Percentiles rank a stretch among this genome's conserved stretches.
Evolutionary conservation across 2,329 filamentous ascomycete species (phyloP).

Genomic region (Zymoseptoria ardabiliae): DNA sequence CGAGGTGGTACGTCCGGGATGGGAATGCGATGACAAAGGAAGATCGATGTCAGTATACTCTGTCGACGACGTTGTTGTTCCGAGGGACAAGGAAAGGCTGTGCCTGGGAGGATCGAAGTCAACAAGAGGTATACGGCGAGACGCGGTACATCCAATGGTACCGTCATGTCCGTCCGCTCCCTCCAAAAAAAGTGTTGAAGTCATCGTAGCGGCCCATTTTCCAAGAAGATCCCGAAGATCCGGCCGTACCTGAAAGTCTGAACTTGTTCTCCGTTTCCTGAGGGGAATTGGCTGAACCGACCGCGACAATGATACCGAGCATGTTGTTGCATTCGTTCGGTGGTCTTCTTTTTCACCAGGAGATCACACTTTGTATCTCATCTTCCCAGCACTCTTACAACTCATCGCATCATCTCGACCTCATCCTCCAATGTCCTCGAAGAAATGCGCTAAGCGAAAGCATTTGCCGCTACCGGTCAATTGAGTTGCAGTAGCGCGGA

Average conservation of each 20-base stretch:
- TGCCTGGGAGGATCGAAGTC: no score
- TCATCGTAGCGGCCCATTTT: constrained; percentile 1
- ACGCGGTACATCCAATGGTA: neutral
- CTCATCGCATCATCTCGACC: neutral
- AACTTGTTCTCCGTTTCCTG: neutral
- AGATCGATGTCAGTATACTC: neutral
- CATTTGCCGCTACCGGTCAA: neutral
- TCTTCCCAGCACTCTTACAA: neutral
- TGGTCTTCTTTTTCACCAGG: no score
- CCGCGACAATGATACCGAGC: no score
- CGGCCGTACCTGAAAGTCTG: neutral
- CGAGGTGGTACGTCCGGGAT: neutral
- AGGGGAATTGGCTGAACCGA: no score
- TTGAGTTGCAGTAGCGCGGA: neutral
- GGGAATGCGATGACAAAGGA: neutral
- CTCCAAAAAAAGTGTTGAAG: constrained; percentile 4
- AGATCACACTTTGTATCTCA: no score
- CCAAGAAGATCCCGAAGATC: neutral
- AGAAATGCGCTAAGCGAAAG: neutral
- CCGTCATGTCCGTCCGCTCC: neutral
- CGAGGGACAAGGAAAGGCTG: neutral
- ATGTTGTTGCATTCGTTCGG: no score
- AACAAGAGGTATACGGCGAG: no score
- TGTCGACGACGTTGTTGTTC: neutral
- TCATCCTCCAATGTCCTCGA: neutral